Evolutionary conservation across 768 basidiomycete genomes (phyloP).

Genomic region (Tephrocybe sp.): DNA sequence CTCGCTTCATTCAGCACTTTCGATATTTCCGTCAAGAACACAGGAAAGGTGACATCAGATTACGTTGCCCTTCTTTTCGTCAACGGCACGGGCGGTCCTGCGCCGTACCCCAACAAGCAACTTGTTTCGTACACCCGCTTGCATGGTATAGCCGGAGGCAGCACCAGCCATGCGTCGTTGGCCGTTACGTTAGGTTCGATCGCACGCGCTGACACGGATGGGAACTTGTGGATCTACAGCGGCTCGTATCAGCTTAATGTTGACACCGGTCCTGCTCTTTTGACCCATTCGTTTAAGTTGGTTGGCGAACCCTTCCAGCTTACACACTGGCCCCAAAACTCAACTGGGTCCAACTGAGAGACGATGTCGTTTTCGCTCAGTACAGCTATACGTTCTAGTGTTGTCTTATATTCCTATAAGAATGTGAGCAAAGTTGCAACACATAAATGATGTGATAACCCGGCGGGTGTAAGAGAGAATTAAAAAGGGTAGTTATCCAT

Average conservation of each 20-base stretch:
- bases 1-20: constrained; percentile 47
- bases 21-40: constrained; percentile 45
- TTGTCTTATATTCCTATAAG: background rate
- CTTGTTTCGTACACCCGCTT: constrained; percentile 47
- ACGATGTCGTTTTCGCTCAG: background rate
- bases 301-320: constrained; percentile 39
- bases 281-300: constrained; percentile 41
- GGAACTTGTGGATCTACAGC: constrained; percentile 42
- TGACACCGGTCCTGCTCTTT: constrained; percentile 35
- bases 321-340: constrained; percentile 32
- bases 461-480: background rate
- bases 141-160: constrained; percentile 24
- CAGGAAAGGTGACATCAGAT: constrained; percentile 46
- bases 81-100: constrained; percentile 43
- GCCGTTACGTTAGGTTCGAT: constrained; percentile 45
- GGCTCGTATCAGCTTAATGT: constrained; percentile 41
- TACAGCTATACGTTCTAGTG: too few relatives aligned
- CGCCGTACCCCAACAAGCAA: constrained; percentile 50
- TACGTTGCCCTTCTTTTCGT: constrained; percentile 54
- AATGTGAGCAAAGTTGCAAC: background rate
- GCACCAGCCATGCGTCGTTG: constrained; percentile 27
- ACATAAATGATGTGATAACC: too few relatives aligned
- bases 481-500: constrained; percentile 21
- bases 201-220: constrained; percentile 43
- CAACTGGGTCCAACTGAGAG: background rate